Percentiles rank a stretch among this genome's conserved stretches.
These are phyloP conservation scores for Uronychia binucleata DNA, from an alignment of 73 alveolate species.

Conservation along the genomic window DNA sequence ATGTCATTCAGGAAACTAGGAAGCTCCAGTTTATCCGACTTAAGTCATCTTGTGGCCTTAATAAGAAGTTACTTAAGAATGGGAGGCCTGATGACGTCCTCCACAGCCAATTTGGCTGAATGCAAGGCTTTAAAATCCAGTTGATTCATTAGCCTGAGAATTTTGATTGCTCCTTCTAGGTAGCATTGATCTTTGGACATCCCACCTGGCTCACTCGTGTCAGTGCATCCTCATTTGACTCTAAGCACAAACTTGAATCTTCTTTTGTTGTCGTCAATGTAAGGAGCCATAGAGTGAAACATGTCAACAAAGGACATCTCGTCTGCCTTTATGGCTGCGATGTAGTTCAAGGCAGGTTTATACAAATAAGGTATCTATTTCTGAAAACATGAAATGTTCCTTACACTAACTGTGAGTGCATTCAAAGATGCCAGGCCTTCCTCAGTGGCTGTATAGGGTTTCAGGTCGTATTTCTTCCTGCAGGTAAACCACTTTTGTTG, in stretches of 20 bases:
- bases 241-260: conserved; percentile 80
- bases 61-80: conserved; percentile 34
- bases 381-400: conserved; percentile 1
- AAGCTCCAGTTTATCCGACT: neutral
- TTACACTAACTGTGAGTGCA: conserved; percentile 47
- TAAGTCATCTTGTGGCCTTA: neutral
- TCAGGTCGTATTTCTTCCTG: conserved; percentile 74
- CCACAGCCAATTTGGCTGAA: conserved; percentile 73
- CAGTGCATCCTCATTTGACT: conserved; percentile 85
- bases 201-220: conserved; percentile 84
- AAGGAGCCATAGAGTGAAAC: conserved; percentile 65
- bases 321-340: conserved; percentile 68
- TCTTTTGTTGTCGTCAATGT: conserved; percentile 73
- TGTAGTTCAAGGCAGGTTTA: conserved; percentile 81
- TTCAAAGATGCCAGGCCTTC: conserved; percentile 88
- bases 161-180: conserved; percentile 81
- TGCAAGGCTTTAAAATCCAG: conserved; percentile 67
- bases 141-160: conserved; percentile 57
- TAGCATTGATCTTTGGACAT: conserved; percentile 84
- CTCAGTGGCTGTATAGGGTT: conserved; percentile 71
- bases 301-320: conserved; percentile 73
- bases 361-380: conserved; percentile 62
- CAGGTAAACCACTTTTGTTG: conserved; percentile 71
- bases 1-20: conserved; percentile 81
- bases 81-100: conserved; percentile 70